A percentile compares a stretch with the other conserved stretches of the same genome.
Evolutionary conservation across 2,329 filamentous ascomycete species (phyloP).

Genomic region (Monosporascus sp.): DNA sequence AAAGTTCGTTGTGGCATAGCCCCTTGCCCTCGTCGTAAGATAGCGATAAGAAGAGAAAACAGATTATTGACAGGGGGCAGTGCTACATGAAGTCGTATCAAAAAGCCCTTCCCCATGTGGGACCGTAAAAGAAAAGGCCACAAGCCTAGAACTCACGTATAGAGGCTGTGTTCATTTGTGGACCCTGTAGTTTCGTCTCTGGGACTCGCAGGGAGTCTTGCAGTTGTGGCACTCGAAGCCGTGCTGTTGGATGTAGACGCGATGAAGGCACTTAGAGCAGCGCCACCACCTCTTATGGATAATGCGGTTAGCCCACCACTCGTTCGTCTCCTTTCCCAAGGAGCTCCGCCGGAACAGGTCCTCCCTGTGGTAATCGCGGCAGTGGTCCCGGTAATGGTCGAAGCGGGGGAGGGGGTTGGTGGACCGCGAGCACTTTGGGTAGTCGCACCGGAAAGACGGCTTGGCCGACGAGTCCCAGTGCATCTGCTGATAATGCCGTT

Average conservation of each 20-base stretch:
- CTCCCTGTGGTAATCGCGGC: conserved; percentile 50
- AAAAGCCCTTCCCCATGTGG: no score
- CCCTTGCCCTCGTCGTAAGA: not conserved
- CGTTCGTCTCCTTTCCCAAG: conserved; percentile 20
- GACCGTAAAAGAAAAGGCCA: no score
- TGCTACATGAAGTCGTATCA: no score
- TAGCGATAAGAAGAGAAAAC: no score
- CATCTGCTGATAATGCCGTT: conserved; percentile 45
- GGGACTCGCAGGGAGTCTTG: conserved; percentile 39
- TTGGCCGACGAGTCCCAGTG: conserved; percentile 39
- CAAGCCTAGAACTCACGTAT: no score
- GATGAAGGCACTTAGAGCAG: conserved; percentile 45
- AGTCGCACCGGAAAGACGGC: conserved; percentile 45
- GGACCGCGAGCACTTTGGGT: conserved; percentile 39
- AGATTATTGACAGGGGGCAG: no score
- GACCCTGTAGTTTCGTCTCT: conserved; percentile 24
- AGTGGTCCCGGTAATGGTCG: conserved; percentile 53
- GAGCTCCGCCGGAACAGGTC: conserved; percentile 28
- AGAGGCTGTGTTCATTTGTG: no score
- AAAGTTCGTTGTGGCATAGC: not conserved
- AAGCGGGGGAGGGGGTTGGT: conserved; percentile 44
- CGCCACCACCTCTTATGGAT: conserved; percentile 44
- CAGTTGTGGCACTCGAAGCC: conserved; percentile 43
- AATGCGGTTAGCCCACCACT: conserved; percentile 35
- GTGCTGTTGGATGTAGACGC: conserved; percentile 34